A percentile compares a stretch with the other conserved stretches of the same genome.
Conservation (phyloP, 2,329 filamentous ascomycete species). For the Pseudonectria buxi region DNA sequence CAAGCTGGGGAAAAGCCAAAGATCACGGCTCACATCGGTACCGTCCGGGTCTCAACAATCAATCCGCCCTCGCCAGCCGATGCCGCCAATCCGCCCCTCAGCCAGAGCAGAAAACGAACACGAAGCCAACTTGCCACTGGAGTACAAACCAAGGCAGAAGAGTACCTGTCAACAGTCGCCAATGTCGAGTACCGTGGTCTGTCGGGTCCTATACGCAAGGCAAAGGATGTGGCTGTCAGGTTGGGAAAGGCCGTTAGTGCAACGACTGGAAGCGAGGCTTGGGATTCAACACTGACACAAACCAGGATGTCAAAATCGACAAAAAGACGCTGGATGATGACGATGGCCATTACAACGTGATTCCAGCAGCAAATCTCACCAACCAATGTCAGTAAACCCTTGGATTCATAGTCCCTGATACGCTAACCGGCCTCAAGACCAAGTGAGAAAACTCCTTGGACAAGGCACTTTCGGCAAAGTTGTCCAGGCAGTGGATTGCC, state of each 20-base stretch:
- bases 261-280: background rate
- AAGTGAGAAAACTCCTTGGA: constrained; percentile 81
- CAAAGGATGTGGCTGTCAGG: constrained; percentile 34
- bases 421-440: constrained; percentile 49
- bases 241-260: constrained; percentile 56
- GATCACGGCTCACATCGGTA: no score
- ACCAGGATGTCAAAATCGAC: constrained; percentile 36
- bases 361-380: constrained; percentile 77
- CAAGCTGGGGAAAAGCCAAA: no score
- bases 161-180: no score
- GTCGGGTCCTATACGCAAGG: no score
- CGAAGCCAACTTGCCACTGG: no score
- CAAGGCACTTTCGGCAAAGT: constrained; percentile 99
- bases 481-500: constrained; percentile 80
- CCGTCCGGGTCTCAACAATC: no score
- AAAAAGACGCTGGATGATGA: constrained; percentile 85
- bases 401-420: background rate
- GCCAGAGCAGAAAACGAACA: no score
- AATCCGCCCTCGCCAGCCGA: no score
- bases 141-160: no score
- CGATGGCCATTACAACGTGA: constrained; percentile 93
- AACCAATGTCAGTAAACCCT: constrained; percentile 70
- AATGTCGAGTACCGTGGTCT: no score
- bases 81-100: no score
- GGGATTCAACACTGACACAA: constrained; percentile 8